These are phyloP conservation scores for Colletotrichum brevisporum DNA, from an alignment of 2,329 filamentous ascomycete species.

Conservation along the genomic window DNA sequence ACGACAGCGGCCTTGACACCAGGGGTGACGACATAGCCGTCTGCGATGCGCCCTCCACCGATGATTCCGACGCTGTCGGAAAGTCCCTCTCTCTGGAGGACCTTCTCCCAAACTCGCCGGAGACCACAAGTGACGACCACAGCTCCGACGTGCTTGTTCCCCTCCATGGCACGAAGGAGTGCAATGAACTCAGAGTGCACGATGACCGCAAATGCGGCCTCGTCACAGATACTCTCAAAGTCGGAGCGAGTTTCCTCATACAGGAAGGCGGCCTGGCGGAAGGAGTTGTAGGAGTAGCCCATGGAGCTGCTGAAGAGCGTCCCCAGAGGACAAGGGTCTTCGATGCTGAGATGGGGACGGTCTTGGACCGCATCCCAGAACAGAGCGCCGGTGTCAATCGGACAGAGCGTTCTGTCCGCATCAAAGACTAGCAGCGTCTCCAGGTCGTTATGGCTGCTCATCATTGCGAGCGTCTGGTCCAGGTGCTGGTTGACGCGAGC, in stretches of 20 bases:
- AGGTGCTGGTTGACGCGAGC: constrained; percentile 47
- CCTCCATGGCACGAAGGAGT: constrained; percentile 55
- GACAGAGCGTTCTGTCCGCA: constrained; percentile 68
- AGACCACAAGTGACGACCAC: constrained; percentile 71
- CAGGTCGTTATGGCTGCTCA: constrained; percentile 39
- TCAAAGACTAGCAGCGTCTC: constrained; percentile 69
- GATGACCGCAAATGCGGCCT: constrained; percentile 56
- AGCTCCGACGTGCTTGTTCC: constrained; percentile 55
- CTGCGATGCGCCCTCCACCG: constrained; percentile 62
- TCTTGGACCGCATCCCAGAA: constrained; percentile 60
- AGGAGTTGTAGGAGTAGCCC: constrained; percentile 67
- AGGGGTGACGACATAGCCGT: constrained; percentile 66
- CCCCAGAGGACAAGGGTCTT: constrained; percentile 50
- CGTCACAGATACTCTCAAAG: constrained; percentile 61
- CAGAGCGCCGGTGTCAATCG: constrained; percentile 62
- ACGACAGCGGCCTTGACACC: constrained; percentile 63
- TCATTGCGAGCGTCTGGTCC: constrained; percentile 49
- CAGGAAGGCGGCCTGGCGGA: constrained; percentile 66
- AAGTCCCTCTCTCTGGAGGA: constrained; percentile 61
- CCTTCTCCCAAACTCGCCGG: constrained; percentile 66
- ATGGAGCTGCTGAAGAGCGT: constrained; percentile 59
- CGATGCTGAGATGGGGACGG: background rate
- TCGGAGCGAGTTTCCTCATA: constrained; percentile 62
- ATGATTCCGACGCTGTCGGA: constrained; percentile 62
- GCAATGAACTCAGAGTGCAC: constrained; percentile 63